A percentile compares a stretch with the other conserved stretches of the same genome.
Conservation (phyloP, 2,329 filamentous ascomycete species). For the Pleomassaria siparia region DNA sequence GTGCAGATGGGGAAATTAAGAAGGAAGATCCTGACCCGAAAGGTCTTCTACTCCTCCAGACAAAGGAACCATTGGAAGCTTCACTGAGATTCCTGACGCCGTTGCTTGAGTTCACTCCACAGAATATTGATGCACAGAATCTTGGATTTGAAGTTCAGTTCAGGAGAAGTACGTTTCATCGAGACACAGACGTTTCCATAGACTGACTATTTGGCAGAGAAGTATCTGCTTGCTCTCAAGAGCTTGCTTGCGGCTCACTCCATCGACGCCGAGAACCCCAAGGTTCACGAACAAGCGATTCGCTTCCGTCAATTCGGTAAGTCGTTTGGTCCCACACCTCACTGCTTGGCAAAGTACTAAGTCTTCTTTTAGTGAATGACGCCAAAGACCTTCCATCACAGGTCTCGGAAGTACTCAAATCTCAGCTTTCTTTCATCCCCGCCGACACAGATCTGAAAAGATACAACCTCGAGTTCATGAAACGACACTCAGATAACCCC, state of each 20-base stretch:
- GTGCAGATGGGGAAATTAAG: conserved; percentile 66
- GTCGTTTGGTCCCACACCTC: conserved; percentile 21
- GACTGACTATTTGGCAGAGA: conserved; percentile 58
- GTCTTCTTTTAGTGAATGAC: conserved; percentile 45
- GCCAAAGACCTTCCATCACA: conserved; percentile 61
- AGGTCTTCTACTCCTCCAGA: conserved; percentile 77
- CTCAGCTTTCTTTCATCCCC: conserved; percentile 64
- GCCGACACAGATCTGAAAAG: conserved; percentile 59
- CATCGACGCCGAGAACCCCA: conserved; percentile 69
- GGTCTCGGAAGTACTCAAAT: conserved; percentile 68
- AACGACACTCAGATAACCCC: conserved; percentile 63
- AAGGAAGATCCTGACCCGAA: conserved; percentile 90
- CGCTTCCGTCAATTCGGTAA: conserved; percentile 65
- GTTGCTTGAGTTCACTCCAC: conserved; percentile 78
- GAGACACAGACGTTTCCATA: conserved; percentile 4
- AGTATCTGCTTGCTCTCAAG: conserved; percentile 83
- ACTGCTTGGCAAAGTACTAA: conserved; percentile 9
- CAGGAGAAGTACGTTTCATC: conserved; percentile 67
- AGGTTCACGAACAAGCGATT: conserved; percentile 73
- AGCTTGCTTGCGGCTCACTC: conserved; percentile 74
- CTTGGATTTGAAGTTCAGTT: conserved; percentile 90
- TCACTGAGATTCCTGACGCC: conserved; percentile 84
- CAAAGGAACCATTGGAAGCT: conserved; percentile 78
- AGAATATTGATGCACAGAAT: conserved; percentile 78
- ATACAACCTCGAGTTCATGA: conserved; percentile 67